These are phyloP conservation scores for Sarocladium strictum DNA, from an alignment of 2,329 filamentous ascomycete genomes.

Conservation along the genomic window DNA sequence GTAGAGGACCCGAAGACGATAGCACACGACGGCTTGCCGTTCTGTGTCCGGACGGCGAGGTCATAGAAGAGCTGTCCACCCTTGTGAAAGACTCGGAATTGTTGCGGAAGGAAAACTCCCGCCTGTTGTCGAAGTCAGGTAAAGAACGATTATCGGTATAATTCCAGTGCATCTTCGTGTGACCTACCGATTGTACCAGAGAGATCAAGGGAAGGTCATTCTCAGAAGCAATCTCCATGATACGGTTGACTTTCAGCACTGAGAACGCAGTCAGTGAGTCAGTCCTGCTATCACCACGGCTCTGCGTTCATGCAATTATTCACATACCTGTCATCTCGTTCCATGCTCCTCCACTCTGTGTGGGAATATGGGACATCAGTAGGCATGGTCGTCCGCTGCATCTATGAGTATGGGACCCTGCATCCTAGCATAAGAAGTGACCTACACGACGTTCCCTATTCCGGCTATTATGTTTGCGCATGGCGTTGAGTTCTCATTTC, in stretches of 20 bases:
- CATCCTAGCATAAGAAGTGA: too few species aligned
- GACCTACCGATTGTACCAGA: conserved; percentile 30
- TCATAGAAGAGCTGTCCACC: conserved; percentile 31
- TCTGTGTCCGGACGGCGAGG: conserved; percentile 29
- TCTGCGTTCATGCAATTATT: too few species aligned
- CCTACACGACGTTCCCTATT: conserved; percentile 27
- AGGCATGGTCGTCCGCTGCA: conserved; percentile 27
- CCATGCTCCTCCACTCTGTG: conserved; percentile 35
- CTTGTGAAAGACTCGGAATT: conserved; percentile 37
- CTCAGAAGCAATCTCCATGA: conserved; percentile 25
- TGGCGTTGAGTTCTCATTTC: conserved; percentile 26
- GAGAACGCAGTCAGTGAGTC: conserved; percentile 16
- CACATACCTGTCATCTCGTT: conserved; percentile 30
- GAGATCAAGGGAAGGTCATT: conserved; percentile 33
- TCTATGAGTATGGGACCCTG: conserved; percentile 10
- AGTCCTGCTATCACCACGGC: too few species aligned
- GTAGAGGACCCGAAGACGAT: conserved; percentile 39
- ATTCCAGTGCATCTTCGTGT: too few species aligned
- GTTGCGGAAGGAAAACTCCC: conserved; percentile 35
- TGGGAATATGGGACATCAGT: conserved; percentile 34
- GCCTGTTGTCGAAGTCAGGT: too few species aligned
- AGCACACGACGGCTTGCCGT: conserved; percentile 33
- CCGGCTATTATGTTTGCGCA: conserved; percentile 31
- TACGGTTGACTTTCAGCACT: conserved; percentile 27
- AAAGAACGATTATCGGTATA: too few species aligned